Evolutionary conservation across 2,329 filamentous ascomycete species (phyloP).

Genomic region (Penicillium sp.): DNA sequence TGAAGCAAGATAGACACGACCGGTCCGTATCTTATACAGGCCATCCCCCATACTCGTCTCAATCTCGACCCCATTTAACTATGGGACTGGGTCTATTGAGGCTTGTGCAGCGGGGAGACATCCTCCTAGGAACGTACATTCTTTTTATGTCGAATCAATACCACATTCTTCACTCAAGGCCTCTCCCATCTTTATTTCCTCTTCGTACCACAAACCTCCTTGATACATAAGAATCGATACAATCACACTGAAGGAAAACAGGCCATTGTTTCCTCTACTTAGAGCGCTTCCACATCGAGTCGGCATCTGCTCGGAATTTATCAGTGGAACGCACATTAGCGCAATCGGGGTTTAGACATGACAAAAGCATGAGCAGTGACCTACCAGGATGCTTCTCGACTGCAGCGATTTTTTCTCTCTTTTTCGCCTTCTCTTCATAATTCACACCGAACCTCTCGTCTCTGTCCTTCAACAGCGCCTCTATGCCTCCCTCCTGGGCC

Average conservation of each 20-base stretch:
- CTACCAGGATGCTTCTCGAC: slow-evolving; percentile 40
- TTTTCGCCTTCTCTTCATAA: slow-evolving; percentile 56
- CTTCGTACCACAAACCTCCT: too few species aligned
- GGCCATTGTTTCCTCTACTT: neutral
- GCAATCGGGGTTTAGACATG: neutral
- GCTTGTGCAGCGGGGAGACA: slow-evolving; percentile 51
- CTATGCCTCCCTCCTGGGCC: slow-evolving; percentile 32
- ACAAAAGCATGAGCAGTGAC: slow-evolving; percentile 13
- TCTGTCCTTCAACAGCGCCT: slow-evolving; percentile 52
- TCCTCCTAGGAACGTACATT: slow-evolving; percentile 11
- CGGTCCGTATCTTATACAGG: slow-evolving; percentile 28
- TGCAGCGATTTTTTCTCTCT: slow-evolving; percentile 54
- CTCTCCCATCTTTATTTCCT: neutral
- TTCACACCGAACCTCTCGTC: slow-evolving; percentile 60
- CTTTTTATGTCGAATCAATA: slow-evolving; percentile 1
- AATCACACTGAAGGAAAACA: too few species aligned
- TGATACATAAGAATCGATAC: too few species aligned
- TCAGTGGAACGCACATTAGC: neutral
- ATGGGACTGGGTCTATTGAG: slow-evolving; percentile 50
- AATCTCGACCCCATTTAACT: slow-evolving; percentile 51
- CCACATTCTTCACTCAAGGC: neutral
- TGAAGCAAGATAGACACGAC: slow-evolving; percentile 58
- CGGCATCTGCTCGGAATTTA: slow-evolving; percentile 34
- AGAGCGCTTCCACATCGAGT: slow-evolving; percentile 31
- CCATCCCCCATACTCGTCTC: slow-evolving; percentile 43